Base-by-base conservation (phyloP, 164 flowering plant species). In the Chimonanthus salicifolius region DNA sequence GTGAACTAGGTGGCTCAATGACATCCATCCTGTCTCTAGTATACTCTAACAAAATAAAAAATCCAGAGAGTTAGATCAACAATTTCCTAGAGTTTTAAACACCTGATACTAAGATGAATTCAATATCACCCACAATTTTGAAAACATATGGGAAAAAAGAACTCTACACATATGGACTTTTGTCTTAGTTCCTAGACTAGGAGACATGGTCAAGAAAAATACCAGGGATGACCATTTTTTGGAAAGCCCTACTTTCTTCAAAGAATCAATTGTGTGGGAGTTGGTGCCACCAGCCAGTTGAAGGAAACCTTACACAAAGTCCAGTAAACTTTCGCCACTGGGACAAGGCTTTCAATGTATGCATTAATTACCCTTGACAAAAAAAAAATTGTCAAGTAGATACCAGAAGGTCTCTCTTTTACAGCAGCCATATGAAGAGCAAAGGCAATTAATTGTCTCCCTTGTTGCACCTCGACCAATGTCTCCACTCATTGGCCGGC, bases 401-500 rank as follows among this genome's bases (percentile, higher is more conserved):
- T 73, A 90, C 98, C 98, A 69, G 45, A 80, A 49, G 98, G 98
- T 74, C 85, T 80, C 48, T 85, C 86, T 54, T 71, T 82, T 10
- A 77, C 72, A 64, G 86, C 72, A 78, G 89, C 89, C 83, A 88
- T 72, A 62, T 71, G 84, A 75, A 70, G 80, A 48, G 93, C 92
- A 81, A 92, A 92, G 73, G 85, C 80, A 68, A 92, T n/a, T n/a
- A n/a, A n/a, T 84, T 69, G 92, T 80, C 74, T 87, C 89, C 76
- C 87, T 84, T 11, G 98, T 90, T 72, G 98, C 90, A 64, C 98
- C 98, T 73, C 88, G 84, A 13, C 98, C 96, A 78, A 93, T 91
- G 78, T 93, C 98, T 76, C 98, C 96, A 74, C 96, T 93, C 98
- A 93, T 93, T 18, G 98, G 96, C n/a, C 93, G 94, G 13, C 96